phyloP scores from a whole-genome alignment of 352 stramenopile species.

The Peronospora farinosa region DNA sequence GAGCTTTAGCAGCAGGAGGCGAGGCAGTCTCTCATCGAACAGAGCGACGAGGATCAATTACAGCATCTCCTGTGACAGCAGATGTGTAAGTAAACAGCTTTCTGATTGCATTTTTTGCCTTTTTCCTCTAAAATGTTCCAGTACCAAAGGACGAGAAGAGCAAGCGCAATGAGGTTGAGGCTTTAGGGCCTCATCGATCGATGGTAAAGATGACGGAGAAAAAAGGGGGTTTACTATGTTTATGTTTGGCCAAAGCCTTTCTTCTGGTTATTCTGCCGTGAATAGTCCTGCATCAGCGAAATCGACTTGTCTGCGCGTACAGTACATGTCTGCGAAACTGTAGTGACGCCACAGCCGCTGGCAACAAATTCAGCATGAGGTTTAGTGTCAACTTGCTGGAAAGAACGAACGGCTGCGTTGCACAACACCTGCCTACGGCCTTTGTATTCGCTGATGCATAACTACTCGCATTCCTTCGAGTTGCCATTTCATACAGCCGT shows the following conservation, averaged over 20 bases:
- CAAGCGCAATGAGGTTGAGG: conserved; percentile 13
- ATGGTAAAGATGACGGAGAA: conserved; percentile 19
- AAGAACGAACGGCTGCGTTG: conserved; percentile 1
- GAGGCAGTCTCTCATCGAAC: conserved; percentile 29
- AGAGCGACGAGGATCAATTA: conserved; percentile 49
- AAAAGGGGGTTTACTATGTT: conserved; percentile 26
- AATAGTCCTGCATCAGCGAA: conserved; percentile 29
- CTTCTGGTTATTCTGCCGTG: background rate
- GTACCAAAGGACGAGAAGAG: conserved; percentile 11
- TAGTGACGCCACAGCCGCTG: conserved; percentile 70
- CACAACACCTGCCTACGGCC: conserved; percentile 55
- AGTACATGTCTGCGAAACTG: conserved; percentile 81
- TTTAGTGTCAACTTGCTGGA: conserved; percentile 7
- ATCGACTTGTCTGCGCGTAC: conserved; percentile 79
- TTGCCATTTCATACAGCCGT: too few relatives aligned
- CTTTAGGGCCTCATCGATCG: conserved; percentile 11
- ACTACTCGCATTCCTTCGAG: conserved; percentile 55
- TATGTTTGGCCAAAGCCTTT: background rate
- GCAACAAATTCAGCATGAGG: conserved; percentile 1
- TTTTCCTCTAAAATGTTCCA: conserved; percentile 14
- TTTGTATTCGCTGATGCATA: conserved; percentile 77
- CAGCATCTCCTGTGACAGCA: conserved; percentile 16
- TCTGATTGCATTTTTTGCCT: conserved; percentile 16
- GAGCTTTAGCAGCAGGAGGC: conserved; percentile 14
- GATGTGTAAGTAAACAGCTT: conserved; percentile 32